Evolutionary conservation across 2,329 filamentous ascomycete genomes (phyloP), one percentile per base, ranked within the genome.

Genomic region (Arthrobotrys entomopaga): DNA sequence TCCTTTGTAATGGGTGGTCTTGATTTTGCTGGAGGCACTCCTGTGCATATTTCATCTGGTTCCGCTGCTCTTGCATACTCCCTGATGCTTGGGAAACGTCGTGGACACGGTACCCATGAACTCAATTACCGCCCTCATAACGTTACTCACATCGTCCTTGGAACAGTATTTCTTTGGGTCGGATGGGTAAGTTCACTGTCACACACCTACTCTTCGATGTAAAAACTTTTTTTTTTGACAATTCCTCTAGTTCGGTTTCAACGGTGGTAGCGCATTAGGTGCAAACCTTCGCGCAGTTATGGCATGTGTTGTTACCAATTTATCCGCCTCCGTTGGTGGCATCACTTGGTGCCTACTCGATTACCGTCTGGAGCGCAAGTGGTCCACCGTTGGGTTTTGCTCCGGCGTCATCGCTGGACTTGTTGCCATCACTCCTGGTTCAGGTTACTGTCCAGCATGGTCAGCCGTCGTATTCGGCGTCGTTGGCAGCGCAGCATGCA

Each of bases 41-140:
- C 93, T 0, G 93, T 97, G 63, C 93, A 97, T 81, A 95, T 96
- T 78, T 85, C 91, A 0, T 94, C 91, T 1, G 93, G 93, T 58
- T 87, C 87, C 50, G 91, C 93, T 16, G 93, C 92, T 10, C 86
- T 97, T 69, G 93, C 92, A 42, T 97, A 96, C 83, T 94, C 91
- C 34, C 89, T 96, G 83, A 93, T 96, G 88, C 87, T 97, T 66
- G 93, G 93, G 79, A 95, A 93, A 83, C 87, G 92, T 76, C 86
- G 89, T 75, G 92, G 92, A 20, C 91, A 96, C 81, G 91, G 91
- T 57, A 96, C 92, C 26, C 90, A 93, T 80, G 91, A 94, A 81
- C 85, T 96, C 78, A 96, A 96, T 83, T 96, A 94, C 82, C 90
- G 93, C 58, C 93, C 93, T 8, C 93, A 97, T 84, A 96, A 96